A percentile compares a stretch with the other conserved stretches of the same genome.
phyloP scores from a whole-genome alignment of 2,329 filamentous ascomycete genomes.

The Scedosporium apiospermum region DNA sequence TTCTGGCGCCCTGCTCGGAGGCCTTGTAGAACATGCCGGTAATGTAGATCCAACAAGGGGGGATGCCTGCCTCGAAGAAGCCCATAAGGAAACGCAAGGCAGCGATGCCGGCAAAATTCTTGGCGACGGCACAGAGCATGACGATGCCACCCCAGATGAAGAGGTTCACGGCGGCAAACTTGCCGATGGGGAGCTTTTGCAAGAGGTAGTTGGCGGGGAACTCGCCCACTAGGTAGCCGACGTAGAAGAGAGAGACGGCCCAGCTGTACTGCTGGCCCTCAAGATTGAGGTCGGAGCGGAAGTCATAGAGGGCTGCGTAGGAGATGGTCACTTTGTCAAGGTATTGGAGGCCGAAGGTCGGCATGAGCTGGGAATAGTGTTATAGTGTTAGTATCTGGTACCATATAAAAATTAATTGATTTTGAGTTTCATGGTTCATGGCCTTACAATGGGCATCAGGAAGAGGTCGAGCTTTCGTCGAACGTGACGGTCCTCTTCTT shows the following conservation, averaged over 20 bases:
- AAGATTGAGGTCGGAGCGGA: slow-evolving; percentile 17
- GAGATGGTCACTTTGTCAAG: slow-evolving; percentile 20
- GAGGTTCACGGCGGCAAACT: slow-evolving; percentile 20
- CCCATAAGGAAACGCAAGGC: slow-evolving; percentile 19
- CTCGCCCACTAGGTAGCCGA: slow-evolving; percentile 19
- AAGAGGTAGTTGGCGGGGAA: slow-evolving; percentile 23
- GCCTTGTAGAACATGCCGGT: slow-evolving; percentile 23
- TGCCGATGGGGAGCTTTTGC: slow-evolving; percentile 12
- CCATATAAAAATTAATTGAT: too few relatives aligned
- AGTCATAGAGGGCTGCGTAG: slow-evolving; percentile 18
- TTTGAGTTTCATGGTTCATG: too few relatives aligned
- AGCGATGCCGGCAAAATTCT: slow-evolving; percentile 20
- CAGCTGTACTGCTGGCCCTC: slow-evolving; percentile 21
- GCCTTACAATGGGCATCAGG: slow-evolving; percentile 13
- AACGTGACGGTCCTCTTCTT: slow-evolving; percentile 14
- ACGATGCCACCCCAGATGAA: slow-evolving; percentile 20
- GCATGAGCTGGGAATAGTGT: slow-evolving; percentile 14
- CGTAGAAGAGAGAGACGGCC: slow-evolving; percentile 21
- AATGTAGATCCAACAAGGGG: slow-evolving; percentile 20
- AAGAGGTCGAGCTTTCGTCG: slow-evolving; percentile 19
- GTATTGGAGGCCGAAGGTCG: slow-evolving; percentile 19
- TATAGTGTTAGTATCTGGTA: not conserved
- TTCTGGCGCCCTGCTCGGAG: slow-evolving; percentile 14
- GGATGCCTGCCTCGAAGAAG: slow-evolving; percentile 19
- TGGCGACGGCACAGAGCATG: slow-evolving; percentile 17